Percentiles rank a stretch among this genome's conserved stretches.
Evolutionary conservation across 2,329 filamentous ascomycete species (phyloP).

Genomic region (Salinomyces thailandicus): DNA sequence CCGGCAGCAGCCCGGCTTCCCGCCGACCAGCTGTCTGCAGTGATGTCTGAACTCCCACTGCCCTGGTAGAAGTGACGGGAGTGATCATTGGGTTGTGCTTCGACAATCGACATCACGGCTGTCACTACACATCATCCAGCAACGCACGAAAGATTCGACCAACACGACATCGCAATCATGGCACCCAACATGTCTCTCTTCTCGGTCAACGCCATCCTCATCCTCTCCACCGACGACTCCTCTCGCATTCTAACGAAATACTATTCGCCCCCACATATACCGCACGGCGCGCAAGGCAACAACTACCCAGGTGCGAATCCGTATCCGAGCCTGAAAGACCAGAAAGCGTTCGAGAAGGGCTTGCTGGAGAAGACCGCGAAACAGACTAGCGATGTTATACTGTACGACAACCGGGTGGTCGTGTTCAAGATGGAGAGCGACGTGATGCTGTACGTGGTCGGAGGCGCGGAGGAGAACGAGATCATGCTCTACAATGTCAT

Average conservation of each 20-base stretch:
- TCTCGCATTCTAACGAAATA: conserved; percentile 91
- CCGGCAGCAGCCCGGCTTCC: too few relatives aligned
- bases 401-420: conserved; percentile 93
- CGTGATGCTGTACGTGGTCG: conserved; percentile 91
- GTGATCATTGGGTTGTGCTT: too few relatives aligned
- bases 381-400: conserved; percentile 88
- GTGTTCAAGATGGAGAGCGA: conserved; percentile 98
- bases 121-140: not conserved
- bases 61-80: too few relatives aligned
- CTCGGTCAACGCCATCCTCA: conserved; percentile 42
- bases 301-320: conserved; percentile 59
- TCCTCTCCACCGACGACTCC: conserved; percentile 66
- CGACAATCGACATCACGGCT: too few relatives aligned
- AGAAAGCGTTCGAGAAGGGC: conserved; percentile 94
- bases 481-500: conserved; percentile 88
- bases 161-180: conserved; percentile 31
- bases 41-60: too few relatives aligned
- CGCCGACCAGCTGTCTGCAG: conserved; percentile 1
- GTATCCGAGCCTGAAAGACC: conserved; percentile 81
- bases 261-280: conserved; percentile 61
- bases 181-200: conserved; percentile 45
- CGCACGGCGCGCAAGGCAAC: conserved; percentile 48
- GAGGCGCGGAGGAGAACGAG: conserved; percentile 88
- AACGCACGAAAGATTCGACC: too few relatives aligned
- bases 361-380: conserved; percentile 92